Evolutionary conservation across 257 asterid species (phyloP), one percentile per base, ranked within the genome.

Genomic region (Solanum neorickii): DNA sequence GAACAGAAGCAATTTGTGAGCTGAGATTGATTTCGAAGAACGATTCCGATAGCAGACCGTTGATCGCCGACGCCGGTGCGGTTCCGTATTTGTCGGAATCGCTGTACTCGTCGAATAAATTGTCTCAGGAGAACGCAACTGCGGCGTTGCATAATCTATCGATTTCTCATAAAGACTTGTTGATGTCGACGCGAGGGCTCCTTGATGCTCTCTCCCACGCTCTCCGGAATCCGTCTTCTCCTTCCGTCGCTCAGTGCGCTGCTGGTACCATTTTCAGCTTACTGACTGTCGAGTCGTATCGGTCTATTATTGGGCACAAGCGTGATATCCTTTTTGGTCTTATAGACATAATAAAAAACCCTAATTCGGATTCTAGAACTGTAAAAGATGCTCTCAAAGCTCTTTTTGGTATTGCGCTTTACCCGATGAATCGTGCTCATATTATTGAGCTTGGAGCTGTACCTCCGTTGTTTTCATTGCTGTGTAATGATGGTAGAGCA

Each of bases 201-300:
- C 99, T 96, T 75, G 99, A 96, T 91, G 97, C 99, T 44, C 94
- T 95, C n/a, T 96, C 99, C 44, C 98, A 96, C 90, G 95, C 97
- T 14, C 96, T 96, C 82, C 94, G 97, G 86, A 91, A 95, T 91
- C 98, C 99, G 12, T 87, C 95, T 12, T 82, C 98, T 33, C 95
- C 97, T 5, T 93, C 87, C 91, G 88, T 91, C 37, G 95, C 92
- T 73, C 99, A 96, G 88, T 96, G 99, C 91, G 94, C 95, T 73
- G 98, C 99, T 52, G 97, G 95, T 60, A 92, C 98, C 47, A 92
- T 97, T 20, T 97, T 91, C 86, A 95, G 98, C 92, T 91, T 97
- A 7, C 27, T 97, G 3, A 92, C 92, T 89, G 90, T 88, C 20
- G 98, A 94, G 44, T 86, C 93, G 1, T 92, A 88, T 76, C 95